Evolutionary conservation across 78 protist species (phyloP), one percentile per base, ranked within the genome.

Genomic region (Bigelowiella natans): DNA sequence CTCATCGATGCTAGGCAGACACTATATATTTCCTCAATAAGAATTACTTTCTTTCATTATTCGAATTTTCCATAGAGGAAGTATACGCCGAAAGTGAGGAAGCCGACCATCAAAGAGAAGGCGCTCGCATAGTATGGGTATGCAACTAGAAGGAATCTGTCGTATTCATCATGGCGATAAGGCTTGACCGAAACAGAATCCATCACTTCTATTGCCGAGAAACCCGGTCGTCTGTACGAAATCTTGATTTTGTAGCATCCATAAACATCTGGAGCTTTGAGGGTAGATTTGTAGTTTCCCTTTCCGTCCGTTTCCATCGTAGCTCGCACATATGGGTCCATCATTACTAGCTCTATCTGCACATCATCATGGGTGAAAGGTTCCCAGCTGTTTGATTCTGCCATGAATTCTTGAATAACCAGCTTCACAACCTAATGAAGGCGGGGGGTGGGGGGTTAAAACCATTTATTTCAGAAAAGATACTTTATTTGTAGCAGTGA

Each of bases 41-140:
- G n/a, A n/a, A n/a, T n/a, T n/a, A n/a, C n/a, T n/a, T n/a, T n/a
- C n/a, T n/a, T n/a, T n/a, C n/a, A n/a, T n/a, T n/a, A n/a, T n/a
- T n/a, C n/a, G n/a, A n/a, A n/a, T n/a, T n/a, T n/a, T n/a, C 82
- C 82, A 28, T n/a, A 63, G 29, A 63, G 82, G 28, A 63, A n/a
- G 82, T n/a, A 28, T 28, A 63, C 82, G 28, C 36, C 29, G 82
- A 63, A 63, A 28, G 29, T 29, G 36, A 63, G 88, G 85, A 94
- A 82, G 37, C 95, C 96, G 31, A 30, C 93, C 90, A 96, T 89
- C 95, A 94, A 93, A 39, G 94, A 88, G 90, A 96, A 94, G 40
- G 95, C 90, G 30, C 91, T 40, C 37, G 95, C 94, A 88, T 96
- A 96, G 91, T 95, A 96, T 37, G 98, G 98, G 88, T 88, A 96